phyloP scores from a whole-genome alignment of 1,284 basidiomycete genomes.

The Mycena citricolor region DNA sequence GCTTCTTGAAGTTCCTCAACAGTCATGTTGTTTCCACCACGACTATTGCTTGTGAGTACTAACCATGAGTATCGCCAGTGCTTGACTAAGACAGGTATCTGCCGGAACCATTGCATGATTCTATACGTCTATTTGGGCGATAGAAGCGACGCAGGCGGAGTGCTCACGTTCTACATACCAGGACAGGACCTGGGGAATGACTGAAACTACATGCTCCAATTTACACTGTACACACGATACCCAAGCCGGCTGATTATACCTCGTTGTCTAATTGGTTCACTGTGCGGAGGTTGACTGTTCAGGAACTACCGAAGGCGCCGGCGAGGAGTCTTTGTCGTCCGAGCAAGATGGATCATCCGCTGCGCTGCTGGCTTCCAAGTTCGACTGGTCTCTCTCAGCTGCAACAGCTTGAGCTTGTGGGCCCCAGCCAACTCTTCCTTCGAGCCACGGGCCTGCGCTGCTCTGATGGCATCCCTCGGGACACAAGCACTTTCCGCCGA shows the following conservation, averaged over 20 bases:
- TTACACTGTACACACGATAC: too few species aligned
- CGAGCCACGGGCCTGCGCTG: constrained; percentile 68
- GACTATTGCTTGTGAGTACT: constrained; percentile 77
- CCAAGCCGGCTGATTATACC: too few species aligned
- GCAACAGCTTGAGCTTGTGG: constrained; percentile 33
- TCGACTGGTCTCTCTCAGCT: constrained; percentile 9
- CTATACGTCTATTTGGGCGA: constrained; percentile 91
- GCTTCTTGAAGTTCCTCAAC: constrained; percentile 81
- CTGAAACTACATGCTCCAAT: too few species aligned
- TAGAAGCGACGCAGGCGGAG: constrained; percentile 77
- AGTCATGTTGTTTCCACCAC: constrained; percentile 83
- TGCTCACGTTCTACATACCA: constrained; percentile 88
- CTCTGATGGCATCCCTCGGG: constrained; percentile 59
- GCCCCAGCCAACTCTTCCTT: constrained; percentile 53
- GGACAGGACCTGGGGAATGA: constrained; percentile 33
- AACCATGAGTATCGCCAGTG: constrained; percentile 3
- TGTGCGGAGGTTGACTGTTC: too few species aligned
- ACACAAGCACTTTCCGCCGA: constrained; percentile 33
- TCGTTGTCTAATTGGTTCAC: too few species aligned
- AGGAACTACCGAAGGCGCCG: too few species aligned
- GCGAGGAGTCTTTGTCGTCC: too few species aligned
- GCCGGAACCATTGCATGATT: constrained; percentile 83
- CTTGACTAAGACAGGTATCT: constrained; percentile 59
- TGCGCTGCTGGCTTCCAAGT: background rate
- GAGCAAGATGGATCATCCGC: too few species aligned